Evolutionary conservation across 2,329 filamentous ascomycete genomes (phyloP), one percentile per base, ranked within the genome.

Genomic region (Phialocephala sp.): DNA sequence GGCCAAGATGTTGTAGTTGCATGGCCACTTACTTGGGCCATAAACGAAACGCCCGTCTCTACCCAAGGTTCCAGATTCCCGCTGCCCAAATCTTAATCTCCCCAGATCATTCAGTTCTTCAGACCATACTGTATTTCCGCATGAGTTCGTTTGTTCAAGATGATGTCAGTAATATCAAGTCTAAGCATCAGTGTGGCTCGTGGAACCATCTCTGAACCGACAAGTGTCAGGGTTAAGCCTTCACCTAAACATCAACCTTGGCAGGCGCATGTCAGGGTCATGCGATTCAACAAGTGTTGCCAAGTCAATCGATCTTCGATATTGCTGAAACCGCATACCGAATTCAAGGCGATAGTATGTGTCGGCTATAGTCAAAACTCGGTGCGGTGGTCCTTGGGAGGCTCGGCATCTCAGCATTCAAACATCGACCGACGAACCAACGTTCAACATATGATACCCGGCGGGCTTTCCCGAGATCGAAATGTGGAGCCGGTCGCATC

Each of bases 401-500:
- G 24, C 50, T 27, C 24, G n/a, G 35, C 50, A 27, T 54, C 24
- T 35, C 24, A 18, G 4, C 14, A 15, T 18, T 35, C 50, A 54
- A 50, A 22, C 45, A 50, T 50, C 24, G 12, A 15, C 22, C 50
- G 14, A 54, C 50, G 24, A 54, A 54, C 24, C 24, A 54, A 6
- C 24, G 14, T 35, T 54, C 4, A 35, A n/a, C 8, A 35, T 24
- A 41, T 4, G 27, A 35, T 12, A 18, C 14, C 14, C 24, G 11
- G 24, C 24, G 35, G 6, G 22, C 22, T 27, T 15, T 54, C 15
- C 61, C 43, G 61, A 59, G 27, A 45, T 58, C 36, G 27, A 59
- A 63, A 9, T 52, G 55, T 63, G 41, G 61, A 63, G 61, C 61
- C 61, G 61, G 36, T 63, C 61, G 43, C 20, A 52, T 52, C 20